Percentiles rank a stretch among this genome's conserved stretches.
phyloP scores from a whole-genome alignment of 2,329 filamentous ascomycete species.

The Ophiosphaerella korrae region DNA sequence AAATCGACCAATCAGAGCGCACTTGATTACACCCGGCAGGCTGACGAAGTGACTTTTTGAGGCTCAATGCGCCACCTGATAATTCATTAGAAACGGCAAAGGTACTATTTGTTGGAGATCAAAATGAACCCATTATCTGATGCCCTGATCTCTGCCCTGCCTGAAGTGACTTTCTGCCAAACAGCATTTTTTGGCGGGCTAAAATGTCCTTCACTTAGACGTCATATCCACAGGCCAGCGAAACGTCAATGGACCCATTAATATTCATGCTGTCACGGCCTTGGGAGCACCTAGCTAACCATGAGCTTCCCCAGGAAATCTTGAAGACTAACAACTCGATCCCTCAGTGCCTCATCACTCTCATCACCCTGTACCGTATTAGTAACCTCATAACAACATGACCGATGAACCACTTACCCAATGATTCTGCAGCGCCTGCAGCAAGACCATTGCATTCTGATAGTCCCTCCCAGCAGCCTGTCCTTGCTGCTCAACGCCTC shows the following conservation, averaged over 20 bases:
- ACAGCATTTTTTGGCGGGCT: no score
- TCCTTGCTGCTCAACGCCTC: slow-evolving; percentile 24
- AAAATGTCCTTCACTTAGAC: no score
- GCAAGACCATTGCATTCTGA: slow-evolving; percentile 43
- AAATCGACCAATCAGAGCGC: slow-evolving; percentile 32
- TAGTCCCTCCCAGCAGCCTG: slow-evolving; percentile 36
- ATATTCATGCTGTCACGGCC: no score
- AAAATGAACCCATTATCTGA: slow-evolving; percentile 11
- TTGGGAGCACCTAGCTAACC: background rate
- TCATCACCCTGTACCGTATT: slow-evolving; percentile 23
- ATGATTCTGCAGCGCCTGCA: slow-evolving; percentile 41
- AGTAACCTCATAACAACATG: slow-evolving; percentile 6
- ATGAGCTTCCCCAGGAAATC: slow-evolving; percentile 28
- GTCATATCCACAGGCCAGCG: no score
- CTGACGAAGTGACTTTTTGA: slow-evolving; percentile 10
- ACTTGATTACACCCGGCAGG: slow-evolving; percentile 34
- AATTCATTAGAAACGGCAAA: slow-evolving; percentile 24
- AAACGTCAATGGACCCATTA: no score
- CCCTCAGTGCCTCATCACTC: slow-evolving; percentile 29
- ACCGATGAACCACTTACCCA: slow-evolving; percentile 28
- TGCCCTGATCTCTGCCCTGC: background rate
- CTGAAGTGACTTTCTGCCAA: no score
- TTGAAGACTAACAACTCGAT: slow-evolving; percentile 28
- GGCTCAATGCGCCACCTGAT: slow-evolving; percentile 28
- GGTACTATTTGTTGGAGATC: slow-evolving; percentile 26